These are phyloP conservation scores for Phaeosphaeria sp. DNA, from an alignment of 2,329 filamentous ascomycete genomes.

Conservation along the genomic window DNA sequence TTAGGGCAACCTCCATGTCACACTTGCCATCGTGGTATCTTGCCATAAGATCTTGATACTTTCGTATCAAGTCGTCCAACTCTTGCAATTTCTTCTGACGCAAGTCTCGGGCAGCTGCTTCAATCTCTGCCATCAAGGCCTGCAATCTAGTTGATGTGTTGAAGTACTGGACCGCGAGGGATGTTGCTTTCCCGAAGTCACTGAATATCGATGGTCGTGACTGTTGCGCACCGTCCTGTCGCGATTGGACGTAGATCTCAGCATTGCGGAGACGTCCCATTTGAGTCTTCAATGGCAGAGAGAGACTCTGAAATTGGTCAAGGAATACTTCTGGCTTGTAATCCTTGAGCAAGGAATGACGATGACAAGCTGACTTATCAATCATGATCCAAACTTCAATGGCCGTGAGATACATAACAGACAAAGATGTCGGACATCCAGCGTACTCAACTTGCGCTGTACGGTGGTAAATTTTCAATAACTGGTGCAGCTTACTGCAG, in stretches of 20 bases:
- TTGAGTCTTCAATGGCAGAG: slow-evolving; percentile 54
- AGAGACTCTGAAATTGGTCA: slow-evolving; percentile 51
- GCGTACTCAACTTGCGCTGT: slow-evolving; percentile 41
- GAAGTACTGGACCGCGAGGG: slow-evolving; percentile 60
- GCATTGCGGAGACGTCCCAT: slow-evolving; percentile 54
- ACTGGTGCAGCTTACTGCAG: slow-evolving; percentile 25
- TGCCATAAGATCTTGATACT: slow-evolving; percentile 22
- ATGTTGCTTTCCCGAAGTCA: slow-evolving; percentile 39
- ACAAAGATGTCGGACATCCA: slow-evolving; percentile 55
- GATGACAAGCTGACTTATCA: slow-evolving; percentile 55
- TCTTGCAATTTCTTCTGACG: slow-evolving; percentile 31
- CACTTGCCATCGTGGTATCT: slow-evolving; percentile 15
- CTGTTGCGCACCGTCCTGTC: slow-evolving; percentile 21
- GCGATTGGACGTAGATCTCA: slow-evolving; percentile 57
- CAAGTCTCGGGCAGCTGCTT: slow-evolving; percentile 48
- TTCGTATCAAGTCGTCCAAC: slow-evolving; percentile 11
- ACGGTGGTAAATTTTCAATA: slow-evolving; percentile 24
- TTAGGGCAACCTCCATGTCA: slow-evolving; percentile 7
- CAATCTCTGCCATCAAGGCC: slow-evolving; percentile 46
- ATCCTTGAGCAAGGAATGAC: slow-evolving; percentile 51
- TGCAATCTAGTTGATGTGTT: slow-evolving; percentile 53
- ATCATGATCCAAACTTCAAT: slow-evolving; percentile 66
- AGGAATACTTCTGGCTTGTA: slow-evolving; percentile 57
- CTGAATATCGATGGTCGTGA: slow-evolving; percentile 46
- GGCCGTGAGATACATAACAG: slow-evolving; percentile 62